Evolutionary conservation across 2,329 filamentous ascomycete genomes (phyloP).

Genomic region (Alternaria viburni): DNA sequence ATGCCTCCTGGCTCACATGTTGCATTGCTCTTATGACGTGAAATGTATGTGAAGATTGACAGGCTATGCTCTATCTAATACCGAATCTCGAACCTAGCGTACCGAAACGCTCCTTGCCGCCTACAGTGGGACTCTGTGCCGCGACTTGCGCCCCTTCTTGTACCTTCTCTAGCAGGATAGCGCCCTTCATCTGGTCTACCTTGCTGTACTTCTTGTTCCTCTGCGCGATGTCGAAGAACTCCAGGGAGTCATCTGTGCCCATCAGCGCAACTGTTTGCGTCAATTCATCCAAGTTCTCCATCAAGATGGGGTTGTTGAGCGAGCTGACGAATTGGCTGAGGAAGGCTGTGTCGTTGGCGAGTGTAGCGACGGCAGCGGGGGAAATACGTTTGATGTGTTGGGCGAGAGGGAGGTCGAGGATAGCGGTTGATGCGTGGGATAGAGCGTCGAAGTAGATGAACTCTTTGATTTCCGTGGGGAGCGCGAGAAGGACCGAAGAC

Average conservation of each 20-base stretch:
- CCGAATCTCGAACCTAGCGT: constrained; percentile 45
- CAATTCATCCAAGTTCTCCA: constrained; percentile 88
- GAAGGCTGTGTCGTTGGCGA: constrained; percentile 83
- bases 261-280: constrained; percentile 91
- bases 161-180: constrained; percentile 83
- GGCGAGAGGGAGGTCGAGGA: constrained; percentile 79
- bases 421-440: constrained; percentile 85
- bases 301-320: constrained; percentile 85
- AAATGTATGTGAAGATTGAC: not conserved
- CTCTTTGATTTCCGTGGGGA: constrained; percentile 96
- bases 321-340: constrained; percentile 85
- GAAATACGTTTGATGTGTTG: constrained; percentile 84
- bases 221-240: constrained; percentile 91
- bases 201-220: constrained; percentile 92
- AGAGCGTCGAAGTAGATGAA: constrained; percentile 97
- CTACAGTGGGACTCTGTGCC: constrained; percentile 41
- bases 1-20: not conserved
- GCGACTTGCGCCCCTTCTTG: constrained; percentile 44
- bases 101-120: constrained; percentile 41
- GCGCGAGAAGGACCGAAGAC: constrained; percentile 87
- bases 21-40: not conserved
- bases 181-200: constrained; percentile 89
- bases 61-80: constrained; percentile 16
- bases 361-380: constrained; percentile 78
- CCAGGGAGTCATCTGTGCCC: constrained; percentile 86